Evolutionary conservation across 805 yeast genomes (phyloP).

Genomic region (Isabelozyma gotoi): DNA sequence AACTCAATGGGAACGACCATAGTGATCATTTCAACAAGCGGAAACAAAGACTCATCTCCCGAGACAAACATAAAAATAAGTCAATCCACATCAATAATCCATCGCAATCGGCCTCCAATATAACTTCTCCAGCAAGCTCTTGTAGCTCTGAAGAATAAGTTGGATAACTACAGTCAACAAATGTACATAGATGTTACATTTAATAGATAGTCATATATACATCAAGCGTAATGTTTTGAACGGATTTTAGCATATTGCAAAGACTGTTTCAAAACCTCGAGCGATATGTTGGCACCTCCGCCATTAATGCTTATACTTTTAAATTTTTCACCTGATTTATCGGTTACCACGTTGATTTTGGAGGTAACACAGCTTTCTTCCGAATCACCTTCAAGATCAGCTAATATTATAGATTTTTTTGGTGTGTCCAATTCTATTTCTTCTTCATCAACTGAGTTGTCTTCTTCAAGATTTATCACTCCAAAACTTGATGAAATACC

Average conservation of each 20-base stretch:
- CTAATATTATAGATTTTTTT: constrained; percentile 46
- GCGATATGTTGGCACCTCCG: constrained; percentile 46
- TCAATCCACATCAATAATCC: constrained; percentile 19
- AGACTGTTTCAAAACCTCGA: constrained; percentile 47
- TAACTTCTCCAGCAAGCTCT: constrained; percentile 1
- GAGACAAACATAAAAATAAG: constrained; percentile 19
- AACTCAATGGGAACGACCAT: constrained; percentile 7
- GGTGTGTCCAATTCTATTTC: constrained; percentile 28
- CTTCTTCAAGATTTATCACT: constrained; percentile 42
- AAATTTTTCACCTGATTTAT: constrained; percentile 11
- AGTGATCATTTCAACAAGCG: constrained; percentile 17
- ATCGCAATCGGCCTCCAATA: neutral
- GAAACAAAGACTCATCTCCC: constrained; percentile 25
- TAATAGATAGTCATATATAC: neutral
- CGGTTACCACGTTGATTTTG: constrained; percentile 47
- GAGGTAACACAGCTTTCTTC: constrained; percentile 66
- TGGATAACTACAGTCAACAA: too few relatives aligned
- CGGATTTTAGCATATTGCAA: constrained; percentile 49
- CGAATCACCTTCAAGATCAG: constrained; percentile 83
- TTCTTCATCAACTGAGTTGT: constrained; percentile 19
- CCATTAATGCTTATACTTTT: constrained; percentile 20
- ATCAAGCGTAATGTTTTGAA: constrained; percentile 27
- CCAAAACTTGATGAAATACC: constrained; percentile 62
- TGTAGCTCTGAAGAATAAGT: neutral
- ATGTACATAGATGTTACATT: neutral